phyloP scores from a whole-genome alignment of 192 early-diverging fungal species.

The Coemansia sp. region DNA sequence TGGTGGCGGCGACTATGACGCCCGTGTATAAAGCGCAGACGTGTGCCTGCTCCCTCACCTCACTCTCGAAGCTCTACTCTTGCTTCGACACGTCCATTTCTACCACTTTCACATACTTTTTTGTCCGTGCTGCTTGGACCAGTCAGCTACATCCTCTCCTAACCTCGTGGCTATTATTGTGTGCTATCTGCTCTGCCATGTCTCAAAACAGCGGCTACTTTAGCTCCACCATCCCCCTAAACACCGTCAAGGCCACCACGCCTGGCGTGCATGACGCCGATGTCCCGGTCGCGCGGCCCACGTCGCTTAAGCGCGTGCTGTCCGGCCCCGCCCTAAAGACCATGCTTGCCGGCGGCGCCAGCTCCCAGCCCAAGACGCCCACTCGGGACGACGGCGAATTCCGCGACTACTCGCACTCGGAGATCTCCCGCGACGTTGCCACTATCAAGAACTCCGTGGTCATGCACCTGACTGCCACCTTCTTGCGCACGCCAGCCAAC shows the following conservation, averaged over 20 bases:
- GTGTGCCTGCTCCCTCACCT: too few relatives aligned
- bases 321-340: conserved; percentile 50
- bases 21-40: not conserved
- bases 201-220: conserved; percentile 37
- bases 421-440: conserved; percentile 57
- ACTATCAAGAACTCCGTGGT: conserved; percentile 83
- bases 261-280: conserved; percentile 34
- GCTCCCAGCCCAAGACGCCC: conserved; percentile 44
- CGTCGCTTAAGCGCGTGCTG: conserved; percentile 49
- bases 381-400: conserved; percentile 38
- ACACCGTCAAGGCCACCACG: conserved; percentile 46
- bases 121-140: not conserved
- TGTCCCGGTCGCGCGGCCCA: conserved; percentile 27
- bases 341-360: conserved; percentile 43
- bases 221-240: conserved; percentile 45
- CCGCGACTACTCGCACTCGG: conserved; percentile 47
- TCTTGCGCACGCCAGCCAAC: conserved; percentile 83
- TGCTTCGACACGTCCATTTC: too few relatives aligned
- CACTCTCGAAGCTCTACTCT: too few relatives aligned
- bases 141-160: not conserved
- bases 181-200: conserved; percentile 6
- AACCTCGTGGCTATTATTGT: too few relatives aligned
- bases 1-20: too few relatives aligned
- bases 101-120: not conserved
- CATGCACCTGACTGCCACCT: conserved; percentile 82